Evolutionary conservation across 192 early-diverging fungal genomes (phyloP), one percentile per base, ranked within the genome.

Genomic region (Linnemannia schmuckeri): DNA sequence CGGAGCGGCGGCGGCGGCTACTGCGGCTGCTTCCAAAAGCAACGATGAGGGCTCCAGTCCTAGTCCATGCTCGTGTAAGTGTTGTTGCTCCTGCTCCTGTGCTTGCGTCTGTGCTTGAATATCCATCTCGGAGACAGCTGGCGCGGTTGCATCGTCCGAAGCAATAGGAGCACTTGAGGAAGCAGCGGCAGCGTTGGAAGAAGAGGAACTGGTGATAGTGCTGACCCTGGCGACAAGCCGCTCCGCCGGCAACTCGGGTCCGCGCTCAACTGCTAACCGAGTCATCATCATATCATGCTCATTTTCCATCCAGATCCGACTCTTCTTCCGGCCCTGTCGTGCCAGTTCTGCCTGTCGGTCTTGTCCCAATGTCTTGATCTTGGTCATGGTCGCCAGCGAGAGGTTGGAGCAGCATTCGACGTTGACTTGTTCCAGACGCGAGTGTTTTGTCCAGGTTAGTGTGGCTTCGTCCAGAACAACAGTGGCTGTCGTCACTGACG

Each of bases 271-370:
- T 5, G 70, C 76, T 52, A 87, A 70, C 6, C 85, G 69, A 7
- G 72, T 78, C 85, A 87, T 87, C 85, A 87, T 87, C 85, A 87
- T 87, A 35, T 87, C 85, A 54, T 87, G 85, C 68, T 87, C 85
- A 63, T 87, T 87, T 68, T 87, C 85, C 12, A 78, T 76, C 85
- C 85, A 87, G 52, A 81, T 81, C n/a, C 80, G 85, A 73, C 76
- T 81, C 76, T 63, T 81, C 42, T 80, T 79, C 15, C 77, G 78
- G 15, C 83, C 83, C 66, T 76, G 83, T 15, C 33, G 38, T 7
- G 74, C 0, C 27, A 70, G 20, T 3, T 75, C 47, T 5, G 73
- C 46, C 57, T 84, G 82, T 75, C 77, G 76, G 2, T 63, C 72
- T 24, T 18, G 54, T 13, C 66, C 72, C 10, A 84, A 68, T 1